Evolutionary conservation across 2,329 filamentous ascomycete species (phyloP).

Genomic region (Ceratocystiopsis sp.): DNA sequence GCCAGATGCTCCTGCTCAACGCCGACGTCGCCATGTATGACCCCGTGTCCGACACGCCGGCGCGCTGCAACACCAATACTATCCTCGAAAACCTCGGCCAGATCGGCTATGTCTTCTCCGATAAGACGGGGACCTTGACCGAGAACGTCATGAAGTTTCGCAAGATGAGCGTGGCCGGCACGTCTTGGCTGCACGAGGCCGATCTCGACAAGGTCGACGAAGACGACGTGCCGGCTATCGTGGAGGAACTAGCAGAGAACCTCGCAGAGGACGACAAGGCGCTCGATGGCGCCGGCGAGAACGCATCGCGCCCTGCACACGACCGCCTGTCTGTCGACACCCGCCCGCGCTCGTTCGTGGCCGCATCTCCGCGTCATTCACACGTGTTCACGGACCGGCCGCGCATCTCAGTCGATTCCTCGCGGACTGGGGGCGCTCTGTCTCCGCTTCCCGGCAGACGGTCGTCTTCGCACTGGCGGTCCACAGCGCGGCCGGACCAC

Average conservation of each 20-base stretch:
- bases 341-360: too few species aligned
- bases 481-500: slow-evolving; percentile 29
- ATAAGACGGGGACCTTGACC: slow-evolving; percentile 88
- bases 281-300: too few species aligned
- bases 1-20: slow-evolving; percentile 61
- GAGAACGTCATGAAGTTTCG: slow-evolving; percentile 94
- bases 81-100: slow-evolving; percentile 91
- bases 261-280: too few species aligned
- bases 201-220: slow-evolving; percentile 33
- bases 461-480: slow-evolving; percentile 33
- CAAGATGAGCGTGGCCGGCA: slow-evolving; percentile 78
- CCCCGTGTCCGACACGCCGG: slow-evolving; percentile 63
- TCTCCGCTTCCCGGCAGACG: slow-evolving; percentile 11
- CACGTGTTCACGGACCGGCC: too few species aligned
- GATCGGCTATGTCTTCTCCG: slow-evolving; percentile 77
- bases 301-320: too few species aligned
- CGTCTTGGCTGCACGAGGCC: slow-evolving; percentile 71
- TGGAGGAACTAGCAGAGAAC: slow-evolving; percentile 5
- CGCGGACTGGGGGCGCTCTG: background rate
- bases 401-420: background rate
- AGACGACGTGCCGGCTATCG: background rate
- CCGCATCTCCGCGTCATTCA: too few species aligned
- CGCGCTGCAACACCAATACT: slow-evolving; percentile 80
- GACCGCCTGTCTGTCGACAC: too few species aligned
- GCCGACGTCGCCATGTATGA: slow-evolving; percentile 84